Base-by-base conservation (phyloP, 495 filamentous ascomycete genomes). In the Annulohypoxylon maeteangense region DNA sequence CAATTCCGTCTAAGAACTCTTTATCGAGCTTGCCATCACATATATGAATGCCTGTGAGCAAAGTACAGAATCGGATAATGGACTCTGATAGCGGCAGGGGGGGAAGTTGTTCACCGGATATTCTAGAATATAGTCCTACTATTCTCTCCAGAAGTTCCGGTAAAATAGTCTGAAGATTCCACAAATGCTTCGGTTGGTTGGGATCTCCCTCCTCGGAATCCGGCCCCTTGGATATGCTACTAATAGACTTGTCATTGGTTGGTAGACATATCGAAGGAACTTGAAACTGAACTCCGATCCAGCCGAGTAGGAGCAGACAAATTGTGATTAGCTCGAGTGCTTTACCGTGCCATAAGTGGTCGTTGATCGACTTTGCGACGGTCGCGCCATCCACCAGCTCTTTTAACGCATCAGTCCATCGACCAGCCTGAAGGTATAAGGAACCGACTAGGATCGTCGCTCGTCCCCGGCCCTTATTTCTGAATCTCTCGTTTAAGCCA, bases 281-380 rank as follows among this genome's bases (percentile, higher is more conserved):
- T 79, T 92, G 89, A 78, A 98, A 99, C 77, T 97, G 92, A 76
- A 94, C 84, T 12, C 91, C 91, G 50, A 90, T 86, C 91, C 93
- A 96, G 57, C 90, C 91, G 53, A 96, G 87, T 81, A 98, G 88
- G 29, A 98, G 71, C 65, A 98, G 85, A 76, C 89, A 90, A 50
- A 97, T 86, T 12, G 94, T 80, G 68, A 95, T 91, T 8, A 92
- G 90, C 74, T 98, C 95, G 31, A 98, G 85, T 3, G 92, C 94
- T 80, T 98, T 99, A 11, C 91, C 95, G 83, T 98, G 93, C 95
- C 95, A 99, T 7, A 97, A 77, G 82, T 97, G 92, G 78, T 98
- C 95, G 76, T 92, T 94, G 70, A 90, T 88, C 34, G 88, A 89
- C 76, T 91, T 92, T 14, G 93, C 92, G 67, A 90, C 87, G 10